phyloP scores from a whole-genome alignment of 495 filamentous ascomycete species.

The Cenococcum geophilum region DNA sequence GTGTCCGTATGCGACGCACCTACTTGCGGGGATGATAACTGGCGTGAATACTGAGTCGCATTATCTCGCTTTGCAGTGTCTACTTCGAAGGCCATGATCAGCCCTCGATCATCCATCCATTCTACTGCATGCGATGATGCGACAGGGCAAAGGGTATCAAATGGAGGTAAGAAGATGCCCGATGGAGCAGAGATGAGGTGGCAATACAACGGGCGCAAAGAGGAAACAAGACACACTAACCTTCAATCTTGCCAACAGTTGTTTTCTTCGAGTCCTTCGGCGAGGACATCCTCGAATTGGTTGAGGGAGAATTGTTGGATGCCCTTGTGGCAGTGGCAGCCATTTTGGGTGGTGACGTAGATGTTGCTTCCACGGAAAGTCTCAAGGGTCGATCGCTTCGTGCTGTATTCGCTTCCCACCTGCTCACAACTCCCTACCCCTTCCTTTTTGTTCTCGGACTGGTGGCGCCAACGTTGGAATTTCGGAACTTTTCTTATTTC shows the following conservation, averaged over 20 bases:
- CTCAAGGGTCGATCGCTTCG: constrained; percentile 9
- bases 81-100: neutral
- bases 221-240: constrained; percentile 25
- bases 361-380: constrained; percentile 16
- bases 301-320: constrained; percentile 32
- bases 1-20: neutral
- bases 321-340: constrained; percentile 33
- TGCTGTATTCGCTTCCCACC: neutral
- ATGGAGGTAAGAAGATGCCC: neutral
- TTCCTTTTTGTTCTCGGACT: neutral
- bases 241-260: constrained; percentile 30
- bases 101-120: neutral
- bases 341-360: constrained; percentile 36
- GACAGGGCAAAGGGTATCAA: neutral
- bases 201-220: neutral
- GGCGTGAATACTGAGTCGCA: neutral
- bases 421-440: neutral
- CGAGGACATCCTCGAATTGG: constrained; percentile 36
- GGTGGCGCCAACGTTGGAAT: neutral
- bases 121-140: neutral
- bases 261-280: constrained; percentile 32
- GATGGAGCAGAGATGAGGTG: neutral
- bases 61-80: constrained; percentile 1
- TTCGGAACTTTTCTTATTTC: neutral
- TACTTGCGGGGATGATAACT: neutral